These are phyloP conservation scores for Dioscorea dumetorum DNA, from an alignment of 106 monocot species.

Conservation along the genomic window DNA sequence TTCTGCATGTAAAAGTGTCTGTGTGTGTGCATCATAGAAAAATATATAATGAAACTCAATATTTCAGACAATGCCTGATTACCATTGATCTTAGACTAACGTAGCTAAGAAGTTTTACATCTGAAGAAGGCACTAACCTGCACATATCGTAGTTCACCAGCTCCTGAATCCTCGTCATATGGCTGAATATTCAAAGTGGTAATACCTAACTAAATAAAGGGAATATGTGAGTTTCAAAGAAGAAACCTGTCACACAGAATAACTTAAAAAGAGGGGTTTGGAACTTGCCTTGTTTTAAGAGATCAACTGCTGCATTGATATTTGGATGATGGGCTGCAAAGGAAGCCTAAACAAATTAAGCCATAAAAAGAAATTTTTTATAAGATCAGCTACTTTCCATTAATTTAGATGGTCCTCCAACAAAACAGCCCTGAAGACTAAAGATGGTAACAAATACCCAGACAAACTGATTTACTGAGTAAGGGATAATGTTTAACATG, in stretches of 20 bases:
- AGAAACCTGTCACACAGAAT: not conserved
- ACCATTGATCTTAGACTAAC: no score
- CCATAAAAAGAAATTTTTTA: no score
- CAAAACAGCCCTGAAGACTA: not conserved
- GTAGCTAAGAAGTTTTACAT: not conserved
- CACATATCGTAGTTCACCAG: slow-evolving; percentile 89
- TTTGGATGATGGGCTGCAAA: slow-evolving; percentile 88
- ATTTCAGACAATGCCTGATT: no score
- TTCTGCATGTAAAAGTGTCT: no score
- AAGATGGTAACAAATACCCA: not conserved
- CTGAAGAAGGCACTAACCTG: slow-evolving; percentile 46
- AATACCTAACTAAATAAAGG: slow-evolving; percentile 47
- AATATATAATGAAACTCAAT: no score
- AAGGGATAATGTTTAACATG: not conserved
- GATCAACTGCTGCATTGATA: slow-evolving; percentile 70
- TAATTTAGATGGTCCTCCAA: not conserved
- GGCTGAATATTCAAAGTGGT: slow-evolving; percentile 55
- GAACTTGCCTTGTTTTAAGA: slow-evolving; percentile 71
- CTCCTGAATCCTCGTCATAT: slow-evolving; percentile 79
- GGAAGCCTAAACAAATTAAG: not conserved
- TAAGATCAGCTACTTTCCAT: not conserved
- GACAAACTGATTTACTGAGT: not conserved
- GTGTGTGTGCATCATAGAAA: no score
- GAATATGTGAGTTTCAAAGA: not conserved
- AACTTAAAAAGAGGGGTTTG: not conserved